A percentile compares a stretch with the other conserved stretches of the same genome.
Evolutionary conservation across 768 basidiomycete species (phyloP).

Genomic region (Rhizopogon roseolus): DNA sequence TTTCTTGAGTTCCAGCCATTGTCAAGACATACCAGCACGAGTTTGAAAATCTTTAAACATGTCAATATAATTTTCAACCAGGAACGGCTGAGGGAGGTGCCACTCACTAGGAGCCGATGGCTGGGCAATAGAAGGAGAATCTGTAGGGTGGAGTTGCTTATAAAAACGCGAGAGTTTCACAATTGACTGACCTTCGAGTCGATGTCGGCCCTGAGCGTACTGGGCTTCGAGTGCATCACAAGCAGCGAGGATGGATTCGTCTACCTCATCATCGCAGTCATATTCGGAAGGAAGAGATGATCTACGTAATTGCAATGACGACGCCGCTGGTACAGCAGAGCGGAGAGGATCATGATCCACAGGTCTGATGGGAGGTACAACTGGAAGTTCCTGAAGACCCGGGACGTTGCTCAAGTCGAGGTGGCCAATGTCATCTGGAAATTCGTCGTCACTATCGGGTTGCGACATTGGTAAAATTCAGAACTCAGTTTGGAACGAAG

Average conservation of each 20-base stretch:
- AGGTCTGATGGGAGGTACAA: not conserved
- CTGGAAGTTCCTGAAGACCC: constrained; percentile 18
- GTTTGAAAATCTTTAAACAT: not conserved
- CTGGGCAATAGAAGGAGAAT: not conserved
- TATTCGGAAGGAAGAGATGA: not conserved
- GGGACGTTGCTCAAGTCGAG: constrained; percentile 40
- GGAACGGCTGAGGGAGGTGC: not conserved
- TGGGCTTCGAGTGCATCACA: not conserved
- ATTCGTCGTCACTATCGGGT: constrained; percentile 41
- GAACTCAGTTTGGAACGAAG: no score
- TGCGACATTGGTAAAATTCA: constrained; percentile 17
- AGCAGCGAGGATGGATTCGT: not conserved
- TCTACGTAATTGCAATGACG: not conserved
- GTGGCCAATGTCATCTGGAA: constrained; percentile 50
- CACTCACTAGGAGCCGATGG: not conserved
- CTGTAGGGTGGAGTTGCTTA: not conserved
- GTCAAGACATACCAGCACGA: not conserved
- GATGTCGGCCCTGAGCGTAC: not conserved
- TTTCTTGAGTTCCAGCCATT: not conserved
- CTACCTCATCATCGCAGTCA: not conserved
- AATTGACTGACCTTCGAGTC: not conserved
- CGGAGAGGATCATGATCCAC: not conserved
- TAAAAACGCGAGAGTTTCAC: not conserved
- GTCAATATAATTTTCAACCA: not conserved
- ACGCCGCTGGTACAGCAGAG: not conserved